phyloP scores from a whole-genome alignment of 495 filamentous ascomycete genomes.

The Bacidia gigantensis region DNA sequence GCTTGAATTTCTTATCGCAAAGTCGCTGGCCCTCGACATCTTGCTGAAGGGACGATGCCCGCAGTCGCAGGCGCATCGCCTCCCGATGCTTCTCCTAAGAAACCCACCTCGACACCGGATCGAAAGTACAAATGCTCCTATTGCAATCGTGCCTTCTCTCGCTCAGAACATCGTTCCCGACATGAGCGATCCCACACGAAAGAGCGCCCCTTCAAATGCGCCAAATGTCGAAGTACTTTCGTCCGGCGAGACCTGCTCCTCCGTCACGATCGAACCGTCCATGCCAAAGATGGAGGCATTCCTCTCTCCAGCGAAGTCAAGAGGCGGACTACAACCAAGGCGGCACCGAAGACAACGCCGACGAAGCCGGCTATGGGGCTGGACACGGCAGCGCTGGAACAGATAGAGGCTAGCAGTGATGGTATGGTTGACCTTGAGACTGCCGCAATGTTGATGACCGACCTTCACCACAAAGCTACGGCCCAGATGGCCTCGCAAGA shows the following conservation, averaged over 20 bases:
- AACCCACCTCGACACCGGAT: constrained; percentile 58
- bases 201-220: constrained; percentile 95
- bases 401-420: constrained; percentile 87
- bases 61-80: constrained; percentile 41
- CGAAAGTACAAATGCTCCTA: constrained; percentile 99
- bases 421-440: constrained; percentile 95
- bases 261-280: constrained; percentile 94
- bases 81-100: constrained; percentile 35
- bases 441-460: constrained; percentile 96
- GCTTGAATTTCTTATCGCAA: constrained; percentile 13
- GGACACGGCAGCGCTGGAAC: constrained; percentile 80
- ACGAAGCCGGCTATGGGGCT: constrained; percentile 54
- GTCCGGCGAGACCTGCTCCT: constrained; percentile 91
- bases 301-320: constrained; percentile 91
- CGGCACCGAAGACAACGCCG: constrained; percentile 31
- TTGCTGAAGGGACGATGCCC: constrained; percentile 9
- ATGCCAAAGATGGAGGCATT: constrained; percentile 95
- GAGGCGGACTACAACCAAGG: constrained; percentile 61
- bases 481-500: constrained; percentile 63
- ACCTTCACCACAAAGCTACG: constrained; percentile 93
- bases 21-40: constrained; percentile 11
- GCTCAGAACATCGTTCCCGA: constrained; percentile 91
- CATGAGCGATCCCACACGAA: constrained; percentile 98
- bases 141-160: constrained; percentile 90
- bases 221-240: constrained; percentile 96